Conservation (phyloP, 495 filamentous ascomycete species). For the Parachaetomium inaequale region DNA sequence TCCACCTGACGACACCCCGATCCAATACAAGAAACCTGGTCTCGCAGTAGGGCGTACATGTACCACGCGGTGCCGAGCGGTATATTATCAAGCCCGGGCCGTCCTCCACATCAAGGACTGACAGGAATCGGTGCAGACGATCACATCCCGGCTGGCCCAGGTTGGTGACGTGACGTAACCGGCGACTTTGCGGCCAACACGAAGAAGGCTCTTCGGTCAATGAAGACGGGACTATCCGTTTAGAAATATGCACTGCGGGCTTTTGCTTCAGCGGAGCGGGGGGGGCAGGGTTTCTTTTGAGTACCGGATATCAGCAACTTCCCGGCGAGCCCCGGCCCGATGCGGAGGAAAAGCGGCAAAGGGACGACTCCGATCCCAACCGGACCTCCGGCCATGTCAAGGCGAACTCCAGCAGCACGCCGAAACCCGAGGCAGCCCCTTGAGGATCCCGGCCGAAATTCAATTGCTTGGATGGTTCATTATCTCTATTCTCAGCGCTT, state of each 20-base stretch:
- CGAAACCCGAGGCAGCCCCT: neutral
- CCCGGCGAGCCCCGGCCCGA: neutral
- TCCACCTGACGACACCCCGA: no score
- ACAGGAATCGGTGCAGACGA: neutral
- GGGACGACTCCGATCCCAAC: neutral
- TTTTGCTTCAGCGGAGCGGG: neutral
- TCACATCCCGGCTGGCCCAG: no score
- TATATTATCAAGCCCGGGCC: no score
- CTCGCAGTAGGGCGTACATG: neutral
- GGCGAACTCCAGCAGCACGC: neutral
- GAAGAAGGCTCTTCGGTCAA: no score
- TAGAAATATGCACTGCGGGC: no score
- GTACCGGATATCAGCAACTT: no score
- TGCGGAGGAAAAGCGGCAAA: neutral
- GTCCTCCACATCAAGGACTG: neutral
- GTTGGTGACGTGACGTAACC: neutral
- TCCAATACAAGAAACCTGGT: neutral
- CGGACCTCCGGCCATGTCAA: neutral
- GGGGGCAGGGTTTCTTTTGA: no score
- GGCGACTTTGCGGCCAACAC: no score
- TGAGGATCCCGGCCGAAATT: neutral
- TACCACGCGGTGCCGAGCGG: neutral
- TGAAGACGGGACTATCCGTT: no score
- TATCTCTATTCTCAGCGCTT: neutral
- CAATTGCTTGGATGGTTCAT: no score